Evolutionary conservation across 306 rosid genomes (phyloP).

Genomic region (Rosa persica): DNA sequence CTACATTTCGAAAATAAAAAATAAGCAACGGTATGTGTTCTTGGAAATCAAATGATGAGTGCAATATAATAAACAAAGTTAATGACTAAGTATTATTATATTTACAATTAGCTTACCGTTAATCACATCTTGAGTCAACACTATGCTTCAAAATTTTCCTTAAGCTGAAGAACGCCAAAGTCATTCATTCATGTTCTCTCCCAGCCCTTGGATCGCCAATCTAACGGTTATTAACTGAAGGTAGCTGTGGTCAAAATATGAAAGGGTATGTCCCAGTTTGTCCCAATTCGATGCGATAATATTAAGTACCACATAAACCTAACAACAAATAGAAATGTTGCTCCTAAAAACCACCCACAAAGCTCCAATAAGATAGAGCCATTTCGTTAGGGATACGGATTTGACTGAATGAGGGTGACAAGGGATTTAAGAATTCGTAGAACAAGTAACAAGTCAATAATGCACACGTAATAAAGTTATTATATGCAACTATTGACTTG

Average conservation of each 20-base stretch:
- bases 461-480: neutral
- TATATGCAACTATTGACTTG: neutral
- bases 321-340: neutral
- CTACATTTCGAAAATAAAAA: no score
- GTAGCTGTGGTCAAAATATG: neutral
- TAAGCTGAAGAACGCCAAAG: neutral
- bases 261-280: neutral
- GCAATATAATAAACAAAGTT: neutral
- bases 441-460: neutral
- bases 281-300: no score
- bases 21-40: no score
- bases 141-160: neutral
- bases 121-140: conserved; percentile 11
- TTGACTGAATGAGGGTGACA: neutral
- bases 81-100: neutral
- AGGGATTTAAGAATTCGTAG: neutral
- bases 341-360: neutral
- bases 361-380: neutral
- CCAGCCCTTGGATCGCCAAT: neutral
- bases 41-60: neutral
- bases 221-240: neutral
- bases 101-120: neutral
- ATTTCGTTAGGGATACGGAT: neutral
- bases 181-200: neutral
- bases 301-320: neutral